Base-by-base conservation (phyloP, 768 basidiomycete species). In the Lentinula edodes region DNA sequence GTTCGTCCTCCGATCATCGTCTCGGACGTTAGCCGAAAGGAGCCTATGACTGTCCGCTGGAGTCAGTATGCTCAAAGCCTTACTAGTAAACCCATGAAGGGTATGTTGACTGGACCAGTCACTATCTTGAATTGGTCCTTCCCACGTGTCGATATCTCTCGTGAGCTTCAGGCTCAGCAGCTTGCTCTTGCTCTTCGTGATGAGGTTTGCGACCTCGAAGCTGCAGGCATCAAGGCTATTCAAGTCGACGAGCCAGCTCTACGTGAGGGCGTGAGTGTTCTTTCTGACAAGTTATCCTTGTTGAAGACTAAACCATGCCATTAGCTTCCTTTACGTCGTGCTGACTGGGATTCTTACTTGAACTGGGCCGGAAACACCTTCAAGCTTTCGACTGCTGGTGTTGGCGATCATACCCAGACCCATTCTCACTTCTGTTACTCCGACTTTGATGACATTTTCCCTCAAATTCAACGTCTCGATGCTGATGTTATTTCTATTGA, bases 91-190 rank as follows among this genome's bases (percentile, higher is more conserved):
- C 97, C 95, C 68, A 95, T 99, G 93, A 99, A 99, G 88, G 96
- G 96, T 67, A 98, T 98, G 97, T 83, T 98, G 61, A 95, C 96
- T 61, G 96, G 96, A 65, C 95, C 95, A 18, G 95, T 98, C 74
- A 95, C 94, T 64, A 97, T 99, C 78, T 87, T 98, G 77, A 98
- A 98, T 85, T 99, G 97, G 97, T 98, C 97, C 38, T 99, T 99
- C 95, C 97, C 97, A 71, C 96, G 97, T 75, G 93, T 93, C 66
- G 97, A 99, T 73, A 90, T 98, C 67, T 86, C 90, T 59, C 92
- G 93, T 73, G 96, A 98, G 78, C 76, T 95, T 66, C 97, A 99
- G 80, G 95, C 94, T 74, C 94, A 95, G 83, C 97, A 99, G 76
- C 87, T 99, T 66, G 97, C 97, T 60, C 85, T 99, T 65, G 90